Evolutionary conservation across 805 yeast species (phyloP), one percentile per base, ranked within the genome.

Genomic region (Candida dajiaensis): DNA sequence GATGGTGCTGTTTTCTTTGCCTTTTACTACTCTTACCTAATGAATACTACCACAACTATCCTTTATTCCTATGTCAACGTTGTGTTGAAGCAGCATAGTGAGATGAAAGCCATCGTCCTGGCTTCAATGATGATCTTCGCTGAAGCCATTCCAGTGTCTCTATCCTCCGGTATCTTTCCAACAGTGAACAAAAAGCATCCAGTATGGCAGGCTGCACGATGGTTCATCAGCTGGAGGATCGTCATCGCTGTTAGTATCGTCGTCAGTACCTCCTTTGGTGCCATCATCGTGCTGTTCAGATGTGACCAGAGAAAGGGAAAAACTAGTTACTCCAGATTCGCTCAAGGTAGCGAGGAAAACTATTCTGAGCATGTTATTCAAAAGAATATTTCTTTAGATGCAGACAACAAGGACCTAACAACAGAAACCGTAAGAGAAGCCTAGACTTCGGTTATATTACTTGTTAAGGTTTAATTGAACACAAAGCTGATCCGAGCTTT

Each of bases 1-100:
- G 76, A 74, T 51, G 52, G 69, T 4, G 78, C 78, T 7, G 77
- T 76, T 52, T 79, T 82, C 79, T 78, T 76, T 62, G 83, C 80
- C 1, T 79, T 71, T 63, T 70, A 77, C 54, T 58, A 77, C 41
- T 78, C 75, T 50, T 78, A 75, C 58, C 70, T 74, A 45, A 80
- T 80, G 7, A 73, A 79, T 76, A 77, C 82, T 12, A 74, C 73
- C 73, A 78, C 83, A 0, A 78, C 82, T 0, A 78, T 75, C 1
- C 59, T 77, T 12, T 80, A 77, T 56, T 70, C 79, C 16, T 78
- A 80, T 78, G 73, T 72, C 47, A 75, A 74, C 51, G 82, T 76
- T 57, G 74, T 77, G 26, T 71, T 80, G 46, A 68, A 83, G 39
- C 68, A 72, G 39, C 79, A 78, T 50, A 71, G 75, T 9, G 72